Evolutionary conservation across 306 rosid species (phyloP).

Genomic region (Erythrophleum fordii): DNA sequence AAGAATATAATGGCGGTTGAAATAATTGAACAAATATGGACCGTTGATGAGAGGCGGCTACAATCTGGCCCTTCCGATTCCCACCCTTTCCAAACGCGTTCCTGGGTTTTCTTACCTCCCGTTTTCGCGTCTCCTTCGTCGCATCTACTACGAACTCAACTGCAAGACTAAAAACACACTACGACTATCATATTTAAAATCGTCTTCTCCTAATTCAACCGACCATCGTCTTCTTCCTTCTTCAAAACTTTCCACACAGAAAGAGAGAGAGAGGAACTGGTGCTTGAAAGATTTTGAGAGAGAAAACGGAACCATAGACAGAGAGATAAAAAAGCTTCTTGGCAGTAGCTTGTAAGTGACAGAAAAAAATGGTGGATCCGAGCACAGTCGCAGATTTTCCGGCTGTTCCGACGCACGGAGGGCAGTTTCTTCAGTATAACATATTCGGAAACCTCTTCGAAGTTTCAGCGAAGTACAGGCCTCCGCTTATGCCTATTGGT

Average conservation of each 20-base stretch:
- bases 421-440: constrained; percentile 81
- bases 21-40: constrained; percentile 35
- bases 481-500: constrained; percentile 95
- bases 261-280: constrained; percentile 43
- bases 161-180: constrained; percentile 2
- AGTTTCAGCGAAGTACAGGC: constrained; percentile 81
- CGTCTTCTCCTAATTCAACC: constrained; percentile 34
- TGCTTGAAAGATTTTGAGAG: constrained; percentile 28
- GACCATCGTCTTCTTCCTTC: constrained; percentile 1
- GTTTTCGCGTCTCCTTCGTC: constrained; percentile 62
- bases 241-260: constrained; percentile 11
- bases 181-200: constrained; percentile 10
- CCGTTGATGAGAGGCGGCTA: constrained; percentile 85
- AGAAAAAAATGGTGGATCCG: constrained; percentile 61
- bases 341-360: neutral
- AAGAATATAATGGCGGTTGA: constrained; percentile 50
- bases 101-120: constrained; percentile 47
- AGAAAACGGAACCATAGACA: neutral
- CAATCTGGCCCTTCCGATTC: constrained; percentile 48
- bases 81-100: neutral
- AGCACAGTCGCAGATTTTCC: constrained; percentile 63
- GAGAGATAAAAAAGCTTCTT: neutral
- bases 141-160: constrained; percentile 55
- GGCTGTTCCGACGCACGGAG: constrained; percentile 75
- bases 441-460: constrained; percentile 91